Evolutionary conservation across 2,329 filamentous ascomycete species (phyloP), one percentile per base, ranked within the genome.

Genomic region (Botrytis cinerea): DNA sequence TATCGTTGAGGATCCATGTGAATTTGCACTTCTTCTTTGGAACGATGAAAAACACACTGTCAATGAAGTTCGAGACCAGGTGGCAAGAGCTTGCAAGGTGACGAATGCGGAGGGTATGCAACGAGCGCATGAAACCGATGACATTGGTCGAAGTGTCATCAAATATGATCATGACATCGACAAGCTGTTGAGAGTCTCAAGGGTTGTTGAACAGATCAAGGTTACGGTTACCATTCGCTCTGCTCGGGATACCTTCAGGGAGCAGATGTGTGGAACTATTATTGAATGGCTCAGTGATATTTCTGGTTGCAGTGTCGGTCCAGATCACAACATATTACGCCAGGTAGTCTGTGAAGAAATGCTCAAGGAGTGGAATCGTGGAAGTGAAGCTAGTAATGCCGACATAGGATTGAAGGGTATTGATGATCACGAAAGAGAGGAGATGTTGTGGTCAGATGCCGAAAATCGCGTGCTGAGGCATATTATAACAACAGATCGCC

Each of bases 41-140:
- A 99, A 99, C 78, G 96, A 99, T 77, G 96, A 99, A 84, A 99
- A 99, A 82, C 96, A 99, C 81, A 99, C 96, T 0, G 91, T 98
- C 61, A 89, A 91, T 64, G 96, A 99, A 81, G 95, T 99, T 9
- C 88, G 91, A 77, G 90, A 97, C 73, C 95, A 98, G 81, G 93
- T 99, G 35, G 92, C 93, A 4, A 89, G 95, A 76, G 96, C 96
- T 68, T 99, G 96, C 84, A 89, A 88, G 75, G 91, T 93, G 77
- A 88, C 90, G 10, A 85, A 87, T 74, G 86, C 85, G 8, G 92
- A 93, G 75, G 95, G 93, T 4, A 84, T 90, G 32, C 84, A 88
- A 63, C 92, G 93, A 78, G 96, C 96, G 0, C 91, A 94, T 79
- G 95, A 98, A 83, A 95, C 95, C 1, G 93, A 99, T 82, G 90